Evolutionary conservation across 2,329 filamentous ascomycete genomes (phyloP), one percentile per base, ranked within the genome.

Genomic region (Trichoderma sp.): DNA sequence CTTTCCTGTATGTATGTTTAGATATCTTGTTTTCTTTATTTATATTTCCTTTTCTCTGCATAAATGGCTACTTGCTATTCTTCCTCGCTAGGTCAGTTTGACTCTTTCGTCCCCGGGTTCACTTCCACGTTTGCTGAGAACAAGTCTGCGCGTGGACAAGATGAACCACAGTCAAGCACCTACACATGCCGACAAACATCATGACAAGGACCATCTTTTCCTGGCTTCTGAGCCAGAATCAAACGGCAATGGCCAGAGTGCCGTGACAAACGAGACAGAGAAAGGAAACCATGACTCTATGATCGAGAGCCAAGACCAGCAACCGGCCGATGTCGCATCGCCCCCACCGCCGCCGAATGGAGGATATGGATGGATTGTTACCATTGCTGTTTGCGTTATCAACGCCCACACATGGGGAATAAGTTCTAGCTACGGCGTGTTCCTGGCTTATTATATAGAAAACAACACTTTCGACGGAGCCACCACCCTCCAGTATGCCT

Each of bases 371-470:
- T 84, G 81, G 82, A 76, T 83, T 3, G 81, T 79, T 70, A 79
- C 79, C 3, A 74, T 74, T 14, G 78, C 77, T 68, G 77, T 79
- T 21, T 76, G 77, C 37, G 70, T 87, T 70, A 84, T 91, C 68
- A 91, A 91, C 75, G 87, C 84, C 8, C 90, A 93, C 75, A 92
- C 90, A 1, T 93, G 91, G 91, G 91, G 91, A 8, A 80, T 93
- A 70, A 93, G 93, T 76, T 79, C 78, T 37, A 79, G 74, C 69
- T 81, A 80, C 56, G 77, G 77, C 51, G 84, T 88, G 43, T 89
- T 88, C 73, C 81, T 88, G 5, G 86, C 86, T 5, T 83, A 87
- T 72, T 87, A 87, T 69, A 80, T 88, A 18, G 81, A 84, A 21
- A 85, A 85, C 59, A 81, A 88, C 64, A 83, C 84, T 26, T 93